Percentiles rank a stretch among this genome's conserved stretches.
Conservation (phyloP, 768 basidiomycete genomes). For the Lactarius deliciosus region DNA sequence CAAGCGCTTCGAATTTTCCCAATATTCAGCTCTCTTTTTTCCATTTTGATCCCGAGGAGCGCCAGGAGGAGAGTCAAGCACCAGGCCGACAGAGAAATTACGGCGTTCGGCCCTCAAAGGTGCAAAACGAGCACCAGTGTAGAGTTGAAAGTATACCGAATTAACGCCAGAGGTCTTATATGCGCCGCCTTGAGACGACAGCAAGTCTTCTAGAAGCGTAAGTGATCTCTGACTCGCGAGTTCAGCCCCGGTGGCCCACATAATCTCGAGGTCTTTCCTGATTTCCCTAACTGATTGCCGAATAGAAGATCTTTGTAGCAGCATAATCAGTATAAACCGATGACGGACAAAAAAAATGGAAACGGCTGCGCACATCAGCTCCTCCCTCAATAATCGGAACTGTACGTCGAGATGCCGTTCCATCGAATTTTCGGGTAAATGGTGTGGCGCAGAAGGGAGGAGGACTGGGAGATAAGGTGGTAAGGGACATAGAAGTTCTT, state of each 20-base stretch:
- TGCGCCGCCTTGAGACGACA: conserved; percentile 55
- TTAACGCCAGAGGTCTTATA: conserved; percentile 50
- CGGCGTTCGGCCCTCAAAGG: conserved; percentile 49
- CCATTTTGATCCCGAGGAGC: conserved; percentile 45
- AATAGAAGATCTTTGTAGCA: conserved; percentile 25
- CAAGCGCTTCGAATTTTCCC: conserved; percentile 64
- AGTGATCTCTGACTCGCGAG: conserved; percentile 19
- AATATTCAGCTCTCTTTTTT: conserved; percentile 49
- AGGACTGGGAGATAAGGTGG: conserved; percentile 63
- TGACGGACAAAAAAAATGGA: not conserved
- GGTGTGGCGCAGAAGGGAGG: conserved; percentile 63
- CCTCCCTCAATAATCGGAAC: conserved; percentile 72
- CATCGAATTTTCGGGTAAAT: conserved; percentile 56
- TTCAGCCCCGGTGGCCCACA: conserved; percentile 7
- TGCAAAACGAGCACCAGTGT: conserved; percentile 51
- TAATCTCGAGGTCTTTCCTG: conserved; percentile 26
- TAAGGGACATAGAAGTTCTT: conserved; percentile 52
- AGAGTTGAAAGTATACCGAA: conserved; percentile 60
- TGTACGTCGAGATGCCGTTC: conserved; percentile 68
- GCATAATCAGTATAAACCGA: conserved; percentile 2
- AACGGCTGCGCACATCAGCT: conserved; percentile 51
- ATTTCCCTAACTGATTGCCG: conserved; percentile 28
- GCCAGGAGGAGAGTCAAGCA: conserved; percentile 55
- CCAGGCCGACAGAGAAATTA: conserved; percentile 49
- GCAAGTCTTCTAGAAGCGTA: conserved; percentile 47